These are phyloP conservation scores for Goffeauzyma gilvescens DNA, from an alignment of 768 basidiomycete genomes.

Conservation along the genomic window DNA sequence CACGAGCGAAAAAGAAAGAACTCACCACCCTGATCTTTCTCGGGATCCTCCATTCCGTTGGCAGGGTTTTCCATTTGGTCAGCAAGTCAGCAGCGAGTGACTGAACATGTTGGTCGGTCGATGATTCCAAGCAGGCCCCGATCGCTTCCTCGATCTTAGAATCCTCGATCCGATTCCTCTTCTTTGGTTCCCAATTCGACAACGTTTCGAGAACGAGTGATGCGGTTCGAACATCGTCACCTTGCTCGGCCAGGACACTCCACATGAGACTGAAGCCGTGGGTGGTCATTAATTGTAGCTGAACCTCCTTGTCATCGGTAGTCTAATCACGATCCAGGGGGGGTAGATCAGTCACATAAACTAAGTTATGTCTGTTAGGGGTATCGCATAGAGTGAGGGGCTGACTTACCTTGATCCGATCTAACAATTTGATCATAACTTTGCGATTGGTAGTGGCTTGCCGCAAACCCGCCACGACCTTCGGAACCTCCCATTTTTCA, in stretches of 20 bases:
- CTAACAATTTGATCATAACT: conserved; percentile 62
- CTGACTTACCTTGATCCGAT: conserved; percentile 52
- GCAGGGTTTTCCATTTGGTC: conserved; percentile 58
- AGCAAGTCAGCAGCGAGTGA: conserved; percentile 54
- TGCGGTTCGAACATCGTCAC: conserved; percentile 51
- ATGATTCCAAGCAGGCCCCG: conserved; percentile 36
- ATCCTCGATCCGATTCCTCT: conserved; percentile 81
- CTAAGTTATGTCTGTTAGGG: neutral
- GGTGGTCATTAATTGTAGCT: conserved; percentile 67
- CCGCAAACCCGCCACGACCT: conserved; percentile 74
- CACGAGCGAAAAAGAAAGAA: neutral
- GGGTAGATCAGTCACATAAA: neutral
- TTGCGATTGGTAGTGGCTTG: conserved; percentile 61
- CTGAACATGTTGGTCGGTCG: conserved; percentile 43
- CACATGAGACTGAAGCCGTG: conserved; percentile 87
- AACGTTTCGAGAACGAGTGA: conserved; percentile 40
- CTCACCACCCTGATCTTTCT: conserved; percentile 22
- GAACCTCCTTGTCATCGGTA: conserved; percentile 57
- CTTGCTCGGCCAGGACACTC: conserved; percentile 61
- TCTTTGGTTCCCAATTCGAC: conserved; percentile 53
- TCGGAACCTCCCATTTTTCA: conserved; percentile 60
- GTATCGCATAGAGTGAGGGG: neutral
- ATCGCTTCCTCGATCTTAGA: conserved; percentile 52
- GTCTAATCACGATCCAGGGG: too few species aligned
- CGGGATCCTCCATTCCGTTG: conserved; percentile 69